phyloP scores from a whole-genome alignment of 306 rosid genomes.

The Dryas octopetala region DNA sequence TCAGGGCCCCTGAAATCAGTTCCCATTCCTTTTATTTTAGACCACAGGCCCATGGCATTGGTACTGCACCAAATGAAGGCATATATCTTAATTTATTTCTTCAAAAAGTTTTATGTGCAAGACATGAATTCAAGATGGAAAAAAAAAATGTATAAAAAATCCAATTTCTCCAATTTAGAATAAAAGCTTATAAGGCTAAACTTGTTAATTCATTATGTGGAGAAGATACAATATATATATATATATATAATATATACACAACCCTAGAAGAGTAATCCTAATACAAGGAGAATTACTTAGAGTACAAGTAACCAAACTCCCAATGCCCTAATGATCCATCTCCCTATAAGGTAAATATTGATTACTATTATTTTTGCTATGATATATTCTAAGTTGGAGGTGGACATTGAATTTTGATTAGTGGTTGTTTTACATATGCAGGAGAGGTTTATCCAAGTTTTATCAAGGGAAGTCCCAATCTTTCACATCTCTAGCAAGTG shows the following conservation, averaged over 20 bases:
- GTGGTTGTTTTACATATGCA: constrained; percentile 32
- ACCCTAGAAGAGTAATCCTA: too few relatives aligned
- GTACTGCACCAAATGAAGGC: constrained; percentile 50
- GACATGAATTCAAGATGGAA: not conserved
- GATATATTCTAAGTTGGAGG: too few relatives aligned
- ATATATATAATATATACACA: too few relatives aligned
- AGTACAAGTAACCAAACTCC: too few relatives aligned
- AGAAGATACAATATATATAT: too few relatives aligned
- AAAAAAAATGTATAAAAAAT: too few relatives aligned
- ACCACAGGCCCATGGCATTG: constrained; percentile 88
- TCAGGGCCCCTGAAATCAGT: constrained; percentile 62
- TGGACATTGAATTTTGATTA: constrained; percentile 7
- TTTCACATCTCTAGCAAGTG: constrained; percentile 65
- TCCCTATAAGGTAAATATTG: constrained; percentile 57
- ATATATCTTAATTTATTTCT: too few relatives aligned
- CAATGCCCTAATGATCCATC: constrained; percentile 66
- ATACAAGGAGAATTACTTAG: too few relatives aligned
- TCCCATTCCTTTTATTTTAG: constrained; percentile 67
- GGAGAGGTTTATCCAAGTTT: constrained; percentile 82
- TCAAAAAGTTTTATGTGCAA: too few relatives aligned
- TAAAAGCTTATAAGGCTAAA: not conserved
- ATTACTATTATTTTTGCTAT: too few relatives aligned
- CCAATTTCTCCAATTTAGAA: not conserved
- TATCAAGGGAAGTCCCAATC: constrained; percentile 86
- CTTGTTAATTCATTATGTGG: too few relatives aligned